phyloP scores from a whole-genome alignment of 306 rosid species.

The Pyrus betulifolia region DNA sequence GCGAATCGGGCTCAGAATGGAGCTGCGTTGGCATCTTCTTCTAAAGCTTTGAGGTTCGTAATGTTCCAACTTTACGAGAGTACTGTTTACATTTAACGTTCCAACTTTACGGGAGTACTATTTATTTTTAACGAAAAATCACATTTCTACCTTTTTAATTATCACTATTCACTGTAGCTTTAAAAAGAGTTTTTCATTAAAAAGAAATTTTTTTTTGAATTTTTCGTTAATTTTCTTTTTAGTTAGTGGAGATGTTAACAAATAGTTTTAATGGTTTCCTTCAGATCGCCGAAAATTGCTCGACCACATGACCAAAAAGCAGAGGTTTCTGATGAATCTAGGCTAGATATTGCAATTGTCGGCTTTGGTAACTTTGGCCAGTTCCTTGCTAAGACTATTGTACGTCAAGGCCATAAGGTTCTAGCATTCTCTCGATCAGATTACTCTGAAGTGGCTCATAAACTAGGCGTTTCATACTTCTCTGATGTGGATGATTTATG shows the following conservation, averaged over 20 bases:
- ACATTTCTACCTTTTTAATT: no score
- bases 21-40: constrained; percentile 28
- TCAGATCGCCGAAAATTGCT: constrained; percentile 28
- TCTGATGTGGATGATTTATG: constrained; percentile 63
- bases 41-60: constrained; percentile 29
- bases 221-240: not conserved
- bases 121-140: no score
- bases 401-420: constrained; percentile 62
- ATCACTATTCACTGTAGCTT: no score
- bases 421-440: constrained; percentile 75
- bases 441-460: constrained; percentile 53
- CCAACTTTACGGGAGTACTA: no score
- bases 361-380: constrained; percentile 97
- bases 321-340: constrained; percentile 19
- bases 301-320: constrained; percentile 10
- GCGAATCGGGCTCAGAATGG: constrained; percentile 23
- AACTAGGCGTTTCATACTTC: constrained; percentile 57
- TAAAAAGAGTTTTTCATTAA: no score
- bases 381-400: constrained; percentile 65
- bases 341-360: constrained; percentile 64
- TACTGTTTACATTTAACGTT: no score
- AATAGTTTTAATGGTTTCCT: not conserved
- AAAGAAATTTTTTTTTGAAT: no score
- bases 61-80: no score
- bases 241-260: not conserved